Percentiles rank a stretch among this genome's conserved stretches.
Evolutionary conservation across 192 early-diverging fungal genomes (phyloP).

Genomic region (Backusella sp.): DNA sequence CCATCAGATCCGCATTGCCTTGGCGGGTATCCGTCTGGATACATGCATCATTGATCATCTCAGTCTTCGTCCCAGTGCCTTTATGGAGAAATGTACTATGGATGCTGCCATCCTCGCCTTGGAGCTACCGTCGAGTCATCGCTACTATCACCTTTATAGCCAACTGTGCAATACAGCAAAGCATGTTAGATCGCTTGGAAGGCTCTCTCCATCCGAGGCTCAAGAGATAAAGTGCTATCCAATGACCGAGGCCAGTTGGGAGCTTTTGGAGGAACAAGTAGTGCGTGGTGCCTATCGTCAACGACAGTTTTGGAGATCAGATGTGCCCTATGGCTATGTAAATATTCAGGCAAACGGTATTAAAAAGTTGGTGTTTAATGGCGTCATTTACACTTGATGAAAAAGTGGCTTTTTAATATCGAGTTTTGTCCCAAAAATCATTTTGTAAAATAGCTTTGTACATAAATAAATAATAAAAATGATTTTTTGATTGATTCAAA

Average conservation of each 20-base stretch:
- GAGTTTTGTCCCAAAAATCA: too few relatives aligned
- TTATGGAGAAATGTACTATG: background rate
- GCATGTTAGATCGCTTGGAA: background rate
- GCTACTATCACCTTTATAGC: background rate
- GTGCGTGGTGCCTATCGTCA: background rate
- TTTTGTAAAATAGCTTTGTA: too few relatives aligned
- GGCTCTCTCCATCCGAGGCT: background rate
- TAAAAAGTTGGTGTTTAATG: background rate
- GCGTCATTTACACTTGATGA: background rate
- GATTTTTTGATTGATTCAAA: too few relatives aligned
- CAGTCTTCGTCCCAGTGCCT: background rate
- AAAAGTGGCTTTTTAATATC: too few relatives aligned
- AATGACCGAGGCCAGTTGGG: background rate
- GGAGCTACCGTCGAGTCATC: background rate
- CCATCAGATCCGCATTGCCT: background rate
- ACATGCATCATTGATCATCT: background rate
- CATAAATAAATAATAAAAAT: too few relatives aligned
- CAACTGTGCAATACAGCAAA: background rate
- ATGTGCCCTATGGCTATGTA: background rate
- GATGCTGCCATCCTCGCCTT: background rate
- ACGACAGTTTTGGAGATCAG: background rate
- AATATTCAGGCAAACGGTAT: background rate
- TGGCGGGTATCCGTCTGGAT: background rate
- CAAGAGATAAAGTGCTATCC: background rate
- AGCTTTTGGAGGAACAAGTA: background rate